Evolutionary conservation across 192 early-diverging fungal genomes (phyloP).

Genomic region (Backusella mclennaniae): DNA sequence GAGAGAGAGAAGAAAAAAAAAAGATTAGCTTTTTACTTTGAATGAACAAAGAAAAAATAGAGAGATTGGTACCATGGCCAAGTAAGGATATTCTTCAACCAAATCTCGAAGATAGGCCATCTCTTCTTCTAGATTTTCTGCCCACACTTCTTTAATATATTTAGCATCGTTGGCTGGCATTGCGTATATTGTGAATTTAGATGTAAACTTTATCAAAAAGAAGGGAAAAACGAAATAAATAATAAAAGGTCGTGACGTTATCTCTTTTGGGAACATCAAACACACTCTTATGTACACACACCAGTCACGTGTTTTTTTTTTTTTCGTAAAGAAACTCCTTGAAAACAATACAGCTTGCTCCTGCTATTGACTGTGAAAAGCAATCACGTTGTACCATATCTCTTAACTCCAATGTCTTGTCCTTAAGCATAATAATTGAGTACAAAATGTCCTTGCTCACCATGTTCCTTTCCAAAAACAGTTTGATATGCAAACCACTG

Average conservation of each 20-base stretch:
- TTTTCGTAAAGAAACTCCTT: no score
- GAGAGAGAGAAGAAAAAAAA: neutral
- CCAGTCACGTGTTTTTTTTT: no score
- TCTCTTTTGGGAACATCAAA: neutral
- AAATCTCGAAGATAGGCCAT: slow-evolving; percentile 83
- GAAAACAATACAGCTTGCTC: no score
- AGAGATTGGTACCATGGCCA: slow-evolving; percentile 80
- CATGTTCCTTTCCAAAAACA: no score
- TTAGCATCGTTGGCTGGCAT: slow-evolving; percentile 38
- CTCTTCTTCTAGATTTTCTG: slow-evolving; percentile 93
- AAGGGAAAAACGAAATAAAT: neutral
- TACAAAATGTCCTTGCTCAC: no score
- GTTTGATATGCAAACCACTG: no score
- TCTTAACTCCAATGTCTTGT: no score
- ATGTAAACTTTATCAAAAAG: neutral
- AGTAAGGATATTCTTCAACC: slow-evolving; percentile 89
- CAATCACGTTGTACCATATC: no score
- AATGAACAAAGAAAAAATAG: neutral
- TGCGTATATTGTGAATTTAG: neutral
- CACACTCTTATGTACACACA: neutral
- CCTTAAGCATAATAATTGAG: no score
- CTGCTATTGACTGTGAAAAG: no score
- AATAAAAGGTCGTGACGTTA: slow-evolving; percentile 1
- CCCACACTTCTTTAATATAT: slow-evolving; percentile 87
- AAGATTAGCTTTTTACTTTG: neutral